A percentile compares a stretch with the other conserved stretches of the same genome.
phyloP scores from a whole-genome alignment of 495 filamentous ascomycete species.

The Cenococcum geophilum region DNA sequence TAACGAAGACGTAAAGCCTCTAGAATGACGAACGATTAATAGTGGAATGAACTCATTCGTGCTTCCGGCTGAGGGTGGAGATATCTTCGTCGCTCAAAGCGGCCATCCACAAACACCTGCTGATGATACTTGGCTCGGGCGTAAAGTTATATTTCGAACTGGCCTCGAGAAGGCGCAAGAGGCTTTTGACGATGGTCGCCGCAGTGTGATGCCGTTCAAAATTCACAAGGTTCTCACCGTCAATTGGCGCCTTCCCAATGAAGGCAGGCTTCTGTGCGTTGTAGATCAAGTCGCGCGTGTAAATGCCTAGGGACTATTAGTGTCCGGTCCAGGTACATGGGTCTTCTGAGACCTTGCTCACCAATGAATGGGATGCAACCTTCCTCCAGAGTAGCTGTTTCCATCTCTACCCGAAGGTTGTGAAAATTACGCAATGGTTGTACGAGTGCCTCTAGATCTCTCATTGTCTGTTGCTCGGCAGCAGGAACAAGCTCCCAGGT shows the following conservation, averaged over 20 bases:
- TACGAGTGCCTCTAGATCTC: constrained; percentile 75
- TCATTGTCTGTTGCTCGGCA: constrained; percentile 63
- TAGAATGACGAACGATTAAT: not conserved
- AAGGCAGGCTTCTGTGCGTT: constrained; percentile 81
- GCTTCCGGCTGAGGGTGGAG: constrained; percentile 31
- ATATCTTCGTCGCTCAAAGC: constrained; percentile 84
- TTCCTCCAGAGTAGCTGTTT: constrained; percentile 63
- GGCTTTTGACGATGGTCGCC: constrained; percentile 86
- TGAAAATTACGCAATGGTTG: constrained; percentile 89
- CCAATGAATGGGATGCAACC: constrained; percentile 97
- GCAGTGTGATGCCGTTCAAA: constrained; percentile 90
- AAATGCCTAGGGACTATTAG: constrained; percentile 50
- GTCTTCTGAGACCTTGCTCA: constrained; percentile 36
- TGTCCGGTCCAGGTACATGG: not conserved
- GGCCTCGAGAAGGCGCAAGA: constrained; percentile 85
- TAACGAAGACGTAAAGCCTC: not conserved
- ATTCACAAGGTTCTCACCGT: constrained; percentile 74
- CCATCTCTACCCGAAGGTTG: constrained; percentile 87
- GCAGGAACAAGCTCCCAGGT: constrained; percentile 78
- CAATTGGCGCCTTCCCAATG: constrained; percentile 57
- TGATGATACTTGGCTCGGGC: constrained; percentile 77
- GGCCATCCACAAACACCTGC: constrained; percentile 92
- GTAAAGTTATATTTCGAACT: constrained; percentile 82
- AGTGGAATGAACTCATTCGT: constrained; percentile 13
- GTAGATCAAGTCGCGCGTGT: constrained; percentile 94